Evolutionary conservation across 1,139 yeast genomes (phyloP).

Genomic region (Debaryomyces psychrophilus): DNA sequence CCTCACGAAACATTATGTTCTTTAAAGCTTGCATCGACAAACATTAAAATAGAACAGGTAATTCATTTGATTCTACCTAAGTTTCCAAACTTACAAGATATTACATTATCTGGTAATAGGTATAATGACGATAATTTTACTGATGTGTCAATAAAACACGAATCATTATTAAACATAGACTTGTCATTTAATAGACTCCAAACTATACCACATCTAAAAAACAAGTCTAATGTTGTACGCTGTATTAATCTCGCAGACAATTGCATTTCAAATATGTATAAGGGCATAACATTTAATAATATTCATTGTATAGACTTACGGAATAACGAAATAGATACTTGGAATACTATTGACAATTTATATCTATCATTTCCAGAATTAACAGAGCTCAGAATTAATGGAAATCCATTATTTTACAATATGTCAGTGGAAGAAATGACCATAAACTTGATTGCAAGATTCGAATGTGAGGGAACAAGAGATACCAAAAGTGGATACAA

Average conservation of each 20-base stretch:
- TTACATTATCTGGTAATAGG: constrained; percentile 54
- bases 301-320: constrained; percentile 47
- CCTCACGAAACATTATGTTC: constrained; percentile 25
- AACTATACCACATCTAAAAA: constrained; percentile 29
- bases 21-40: constrained; percentile 37
- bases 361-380: constrained; percentile 40
- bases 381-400: constrained; percentile 47
- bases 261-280: constrained; percentile 15
- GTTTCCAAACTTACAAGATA: constrained; percentile 47
- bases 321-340: constrained; percentile 45
- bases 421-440: constrained; percentile 40
- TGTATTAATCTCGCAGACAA: constrained; percentile 33
- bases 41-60: constrained; percentile 27
- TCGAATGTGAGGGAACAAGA: constrained; percentile 27
- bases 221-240: constrained; percentile 12
- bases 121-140: constrained; percentile 29
- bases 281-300: background rate
- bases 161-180: constrained; percentile 34
- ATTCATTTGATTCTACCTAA: constrained; percentile 25
- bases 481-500: constrained; percentile 14
- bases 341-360: constrained; percentile 53
- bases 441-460: constrained; percentile 53
- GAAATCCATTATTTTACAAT: constrained; percentile 52
- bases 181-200: constrained; percentile 48
- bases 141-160: constrained; percentile 13